These are phyloP conservation scores for Tuber microsphaerosporum DNA, from an alignment of 495 filamentous ascomycete genomes.

Conservation along the genomic window DNA sequence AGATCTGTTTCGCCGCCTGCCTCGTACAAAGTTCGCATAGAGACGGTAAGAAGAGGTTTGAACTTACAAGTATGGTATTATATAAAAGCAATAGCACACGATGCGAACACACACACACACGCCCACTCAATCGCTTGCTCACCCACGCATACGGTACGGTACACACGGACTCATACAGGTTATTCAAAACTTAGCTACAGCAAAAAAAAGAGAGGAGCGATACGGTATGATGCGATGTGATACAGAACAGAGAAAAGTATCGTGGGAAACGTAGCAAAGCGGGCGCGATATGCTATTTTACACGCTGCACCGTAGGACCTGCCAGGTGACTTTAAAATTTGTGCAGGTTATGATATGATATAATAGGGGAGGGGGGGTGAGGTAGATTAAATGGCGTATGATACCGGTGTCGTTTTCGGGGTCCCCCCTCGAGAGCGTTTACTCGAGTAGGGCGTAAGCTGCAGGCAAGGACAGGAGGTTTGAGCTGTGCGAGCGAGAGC, in stretches of 20 bases:
- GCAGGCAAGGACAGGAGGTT: not conserved
- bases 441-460: not conserved
- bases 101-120: not conserved
- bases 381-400: not conserved
- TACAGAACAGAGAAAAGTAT: not conserved
- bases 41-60: not conserved
- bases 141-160: not conserved
- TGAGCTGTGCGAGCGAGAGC: not conserved
- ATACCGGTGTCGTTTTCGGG: not conserved
- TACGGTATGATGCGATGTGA: not conserved
- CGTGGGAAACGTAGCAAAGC: not conserved
- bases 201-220: not conserved
- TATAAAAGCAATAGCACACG: not conserved
- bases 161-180: not conserved
- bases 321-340: conserved; percentile 1
- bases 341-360: not conserved
- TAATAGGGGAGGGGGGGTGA: not conserved
- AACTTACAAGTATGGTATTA: not conserved
- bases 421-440: not conserved
- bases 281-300: not conserved
- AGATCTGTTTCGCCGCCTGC: conserved; percentile 5
- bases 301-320: not conserved
- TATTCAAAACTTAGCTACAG: not conserved
- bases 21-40: not conserved
- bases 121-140: not conserved